Percentiles rank a stretch among this genome's conserved stretches.
These are phyloP conservation scores for Populus trichocarpa DNA, from an alignment of 441 rosid species.

Conservation along the genomic window DNA sequence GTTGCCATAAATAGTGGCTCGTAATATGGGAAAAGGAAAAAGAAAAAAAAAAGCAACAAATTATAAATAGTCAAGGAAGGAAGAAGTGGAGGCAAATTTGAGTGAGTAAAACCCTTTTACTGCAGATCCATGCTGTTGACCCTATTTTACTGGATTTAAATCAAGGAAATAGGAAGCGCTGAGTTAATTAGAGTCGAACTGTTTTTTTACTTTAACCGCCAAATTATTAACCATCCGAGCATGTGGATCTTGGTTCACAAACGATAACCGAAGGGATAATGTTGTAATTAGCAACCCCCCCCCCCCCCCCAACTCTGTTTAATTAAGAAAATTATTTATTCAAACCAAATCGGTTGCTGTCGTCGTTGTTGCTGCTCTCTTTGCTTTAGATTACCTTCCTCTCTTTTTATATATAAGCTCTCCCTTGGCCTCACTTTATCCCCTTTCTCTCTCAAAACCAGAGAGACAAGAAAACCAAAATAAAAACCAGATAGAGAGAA, in stretches of 20 bases:
- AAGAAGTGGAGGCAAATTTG: background rate
- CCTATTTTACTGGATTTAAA: no score
- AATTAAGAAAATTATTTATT: background rate
- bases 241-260: slow-evolving; percentile 47
- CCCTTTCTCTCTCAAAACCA: slow-evolving; percentile 14
- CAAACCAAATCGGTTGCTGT: slow-evolving; percentile 23
- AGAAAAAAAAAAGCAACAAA: background rate
- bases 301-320: background rate
- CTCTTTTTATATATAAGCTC: slow-evolving; percentile 30
- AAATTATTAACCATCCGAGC: slow-evolving; percentile 6
- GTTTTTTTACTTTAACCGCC: background rate
- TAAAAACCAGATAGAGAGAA: slow-evolving; percentile 3
- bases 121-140: background rate
- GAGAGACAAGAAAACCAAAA: background rate
- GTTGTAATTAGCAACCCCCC: slow-evolving; percentile 23
- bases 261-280: slow-evolving; percentile 28
- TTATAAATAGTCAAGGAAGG: background rate
- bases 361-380: slow-evolving; percentile 26
- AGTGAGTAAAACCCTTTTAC: background rate
- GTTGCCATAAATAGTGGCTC: background rate
- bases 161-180: no score
- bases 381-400: slow-evolving; percentile 8
- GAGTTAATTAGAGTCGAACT: no score
- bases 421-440: slow-evolving; percentile 22
- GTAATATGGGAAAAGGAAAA: background rate